Conservation (phyloP, 2,329 filamentous ascomycete genomes). For the Clonostachys byssicola region DNA sequence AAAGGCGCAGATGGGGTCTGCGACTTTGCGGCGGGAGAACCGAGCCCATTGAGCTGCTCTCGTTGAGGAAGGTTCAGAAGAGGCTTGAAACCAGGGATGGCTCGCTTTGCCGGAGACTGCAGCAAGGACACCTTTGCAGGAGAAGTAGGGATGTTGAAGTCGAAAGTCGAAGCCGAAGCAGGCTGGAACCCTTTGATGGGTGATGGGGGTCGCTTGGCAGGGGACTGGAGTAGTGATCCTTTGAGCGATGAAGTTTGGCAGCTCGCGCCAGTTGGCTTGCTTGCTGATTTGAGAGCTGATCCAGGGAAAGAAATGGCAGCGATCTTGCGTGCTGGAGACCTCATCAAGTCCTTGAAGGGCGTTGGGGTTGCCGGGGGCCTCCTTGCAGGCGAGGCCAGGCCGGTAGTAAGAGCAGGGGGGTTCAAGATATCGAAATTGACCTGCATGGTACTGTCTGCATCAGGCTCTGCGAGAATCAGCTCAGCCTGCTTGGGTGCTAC, state of each 20-base stretch:
- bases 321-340: conserved; percentile 47
- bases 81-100: conserved; percentile 25
- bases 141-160: conserved; percentile 17
- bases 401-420: conserved; percentile 21
- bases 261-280: conserved; percentile 4
- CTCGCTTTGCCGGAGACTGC: conserved; percentile 47
- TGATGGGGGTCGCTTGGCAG: conserved; percentile 44
- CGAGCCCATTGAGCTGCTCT: background rate
- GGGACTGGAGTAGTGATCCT: conserved; percentile 37
- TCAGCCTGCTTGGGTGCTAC: background rate
- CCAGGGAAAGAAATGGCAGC: conserved; percentile 20
- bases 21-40: conserved; percentile 13
- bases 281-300: conserved; percentile 20
- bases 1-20: conserved; percentile 24
- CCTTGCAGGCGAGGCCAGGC: conserved; percentile 48
- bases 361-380: conserved; percentile 46
- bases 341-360: conserved; percentile 50
- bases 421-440: conserved; percentile 20
- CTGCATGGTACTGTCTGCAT: conserved; percentile 9
- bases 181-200: conserved; percentile 31
- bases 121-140: conserved; percentile 41
- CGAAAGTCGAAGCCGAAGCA: conserved; percentile 13
- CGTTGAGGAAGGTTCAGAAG: conserved; percentile 16
- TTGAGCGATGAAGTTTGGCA: conserved; percentile 27
- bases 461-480: conserved; percentile 1